Percentiles rank a stretch among this genome's conserved stretches.
These are phyloP conservation scores for Wickerhamiella sergipiensis DNA, from an alignment of 805 yeast species.

Conservation along the genomic window DNA sequence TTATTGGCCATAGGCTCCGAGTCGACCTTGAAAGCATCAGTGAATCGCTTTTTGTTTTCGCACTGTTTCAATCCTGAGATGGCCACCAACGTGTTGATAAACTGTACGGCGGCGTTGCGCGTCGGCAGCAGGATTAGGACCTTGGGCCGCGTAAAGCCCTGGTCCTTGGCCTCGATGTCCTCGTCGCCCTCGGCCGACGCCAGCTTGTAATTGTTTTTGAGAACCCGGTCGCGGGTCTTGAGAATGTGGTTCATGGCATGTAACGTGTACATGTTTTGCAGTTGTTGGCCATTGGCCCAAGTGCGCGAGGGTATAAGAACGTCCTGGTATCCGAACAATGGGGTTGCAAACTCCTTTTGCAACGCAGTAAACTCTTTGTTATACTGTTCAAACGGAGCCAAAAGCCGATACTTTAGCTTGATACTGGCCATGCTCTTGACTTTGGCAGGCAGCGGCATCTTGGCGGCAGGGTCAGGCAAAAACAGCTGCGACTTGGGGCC, in stretches of 20 bases:
- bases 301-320: conserved; percentile 44
- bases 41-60: conserved; percentile 69
- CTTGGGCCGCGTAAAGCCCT: conserved; percentile 91
- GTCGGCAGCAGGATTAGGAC: conserved; percentile 75
- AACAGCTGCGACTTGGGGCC: conserved; percentile 15
- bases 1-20: conserved; percentile 39
- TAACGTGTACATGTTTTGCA: conserved; percentile 49
- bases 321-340: conserved; percentile 64
- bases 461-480: conserved; percentile 3
- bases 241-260: conserved; percentile 73
- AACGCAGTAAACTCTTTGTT: conserved; percentile 28
- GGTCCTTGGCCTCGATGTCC: conserved; percentile 54
- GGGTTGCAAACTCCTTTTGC: conserved; percentile 43
- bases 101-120: conserved; percentile 57
- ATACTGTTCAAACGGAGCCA: conserved; percentile 21
- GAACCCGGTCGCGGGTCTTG: conserved; percentile 75
- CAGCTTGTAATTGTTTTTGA: conserved; percentile 58
- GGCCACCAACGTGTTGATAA: conserved; percentile 46
- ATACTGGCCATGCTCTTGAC: background rate
- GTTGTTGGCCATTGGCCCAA: conserved; percentile 35
- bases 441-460: background rate
- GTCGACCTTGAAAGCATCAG: conserved; percentile 48
- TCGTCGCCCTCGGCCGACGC: conserved; percentile 21
- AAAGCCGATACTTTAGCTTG: conserved; percentile 32
- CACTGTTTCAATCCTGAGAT: conserved; percentile 59